Evolutionary conservation across 768 basidiomycete species (phyloP).

Genomic region (Vararia minispora): DNA sequence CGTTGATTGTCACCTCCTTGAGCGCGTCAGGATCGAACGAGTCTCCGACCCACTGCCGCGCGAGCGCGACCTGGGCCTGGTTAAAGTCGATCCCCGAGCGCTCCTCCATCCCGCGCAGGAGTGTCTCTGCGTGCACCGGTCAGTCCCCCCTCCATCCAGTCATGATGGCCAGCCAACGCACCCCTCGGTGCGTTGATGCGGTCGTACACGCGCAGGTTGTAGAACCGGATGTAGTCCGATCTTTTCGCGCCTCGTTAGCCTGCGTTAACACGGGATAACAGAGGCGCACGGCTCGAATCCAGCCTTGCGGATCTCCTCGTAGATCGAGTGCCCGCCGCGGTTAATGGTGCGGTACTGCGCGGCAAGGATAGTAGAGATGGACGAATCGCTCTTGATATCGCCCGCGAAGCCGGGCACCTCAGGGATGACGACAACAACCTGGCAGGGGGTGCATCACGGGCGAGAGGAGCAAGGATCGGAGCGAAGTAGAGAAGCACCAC

Average conservation of each 20-base stretch:
- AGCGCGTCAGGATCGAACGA: constrained; percentile 25
- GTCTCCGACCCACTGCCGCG: constrained; percentile 60
- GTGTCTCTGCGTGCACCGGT: constrained; percentile 19
- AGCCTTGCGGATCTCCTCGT: constrained; percentile 66
- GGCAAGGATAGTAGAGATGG: constrained; percentile 77
- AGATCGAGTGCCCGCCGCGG: constrained; percentile 78
- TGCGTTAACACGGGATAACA: not conserved
- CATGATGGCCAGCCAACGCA: constrained; percentile 19
- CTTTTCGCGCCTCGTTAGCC: constrained; percentile 23
- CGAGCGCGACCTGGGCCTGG: constrained; percentile 78
- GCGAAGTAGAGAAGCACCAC: too few species aligned
- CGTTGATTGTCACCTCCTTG: constrained; percentile 45
- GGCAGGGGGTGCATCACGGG: not conserved
- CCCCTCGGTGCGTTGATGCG: constrained; percentile 71
- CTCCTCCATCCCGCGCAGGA: constrained; percentile 63
- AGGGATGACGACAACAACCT: constrained; percentile 84
- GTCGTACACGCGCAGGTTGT: constrained; percentile 87
- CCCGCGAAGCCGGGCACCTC: constrained; percentile 89
- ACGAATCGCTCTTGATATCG: constrained; percentile 53
- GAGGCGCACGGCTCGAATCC: constrained; percentile 65
- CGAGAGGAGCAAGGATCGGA: not conserved
- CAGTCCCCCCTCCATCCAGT: not conserved
- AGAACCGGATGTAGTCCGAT: constrained; percentile 82
- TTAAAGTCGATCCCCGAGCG: constrained; percentile 71
- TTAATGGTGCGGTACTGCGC: constrained; percentile 86